Conservation (phyloP, 2,329 filamentous ascomycete species). For the Ceratocystis lukuohia region DNA sequence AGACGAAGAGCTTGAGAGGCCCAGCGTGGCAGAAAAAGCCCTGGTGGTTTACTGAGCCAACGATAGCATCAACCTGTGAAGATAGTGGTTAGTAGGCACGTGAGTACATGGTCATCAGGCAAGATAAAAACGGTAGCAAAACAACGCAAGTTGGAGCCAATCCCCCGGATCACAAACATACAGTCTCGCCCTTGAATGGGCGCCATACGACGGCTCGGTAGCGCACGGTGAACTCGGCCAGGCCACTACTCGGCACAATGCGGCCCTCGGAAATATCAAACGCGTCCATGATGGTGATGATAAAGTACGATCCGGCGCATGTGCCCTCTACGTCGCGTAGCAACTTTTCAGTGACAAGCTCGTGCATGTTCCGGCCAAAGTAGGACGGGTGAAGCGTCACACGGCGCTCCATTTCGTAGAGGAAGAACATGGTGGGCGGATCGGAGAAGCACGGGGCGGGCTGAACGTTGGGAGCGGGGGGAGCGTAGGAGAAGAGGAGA, state of each 20-base stretch:
- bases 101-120: not conserved
- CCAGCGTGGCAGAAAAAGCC: constrained; percentile 83
- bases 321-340: constrained; percentile 89
- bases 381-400: constrained; percentile 94
- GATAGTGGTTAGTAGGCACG: not conserved
- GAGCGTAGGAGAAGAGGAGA: not conserved
- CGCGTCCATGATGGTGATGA: constrained; percentile 94
- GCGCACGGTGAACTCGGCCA: constrained; percentile 87
- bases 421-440: constrained; percentile 74
- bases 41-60: constrained; percentile 78
- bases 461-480: not conserved
- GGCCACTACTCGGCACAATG: constrained; percentile 78
- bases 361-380: constrained; percentile 86
- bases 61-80: constrained; percentile 75
- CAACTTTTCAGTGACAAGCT: constrained; percentile 78
- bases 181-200: constrained; percentile 95
- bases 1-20: constrained; percentile 65
- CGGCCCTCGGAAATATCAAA: constrained; percentile 89
- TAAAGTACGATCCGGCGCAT: constrained; percentile 90
- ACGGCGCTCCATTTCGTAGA: constrained; percentile 89
- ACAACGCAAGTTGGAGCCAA: no score
- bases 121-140: not conserved
- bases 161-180: constrained; percentile 34
- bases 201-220: constrained; percentile 96
- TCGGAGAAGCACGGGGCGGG: not conserved